phyloP scores from a whole-genome alignment of 148 eudicot genomes.

The Dysphania ambrosioides region DNA sequence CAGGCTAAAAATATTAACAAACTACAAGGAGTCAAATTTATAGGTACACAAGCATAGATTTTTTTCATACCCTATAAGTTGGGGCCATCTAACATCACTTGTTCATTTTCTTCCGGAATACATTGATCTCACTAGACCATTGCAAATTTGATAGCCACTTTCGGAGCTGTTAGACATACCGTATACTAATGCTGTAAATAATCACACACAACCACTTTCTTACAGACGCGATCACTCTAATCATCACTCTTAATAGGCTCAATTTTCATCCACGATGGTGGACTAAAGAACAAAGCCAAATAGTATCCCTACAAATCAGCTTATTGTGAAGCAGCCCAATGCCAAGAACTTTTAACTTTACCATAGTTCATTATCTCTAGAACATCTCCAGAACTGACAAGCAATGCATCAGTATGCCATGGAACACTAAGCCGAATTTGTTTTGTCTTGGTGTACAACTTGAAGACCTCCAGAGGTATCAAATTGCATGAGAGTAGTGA shows the following conservation, averaged over 20 bases:
- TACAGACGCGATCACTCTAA: conserved; percentile 6
- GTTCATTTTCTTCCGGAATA: not conserved
- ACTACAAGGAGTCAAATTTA: no score
- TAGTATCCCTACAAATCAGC: conserved; percentile 25
- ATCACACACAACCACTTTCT: conserved; percentile 27
- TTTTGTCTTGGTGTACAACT: conserved; percentile 20
- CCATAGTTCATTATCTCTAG: conserved; percentile 34
- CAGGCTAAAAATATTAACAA: no score
- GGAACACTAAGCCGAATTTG: conserved; percentile 22
- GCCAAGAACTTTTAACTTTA: conserved; percentile 19
- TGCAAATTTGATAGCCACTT: conserved; percentile 22
- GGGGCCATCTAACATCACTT: no score
- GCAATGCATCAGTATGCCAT: conserved; percentile 24
- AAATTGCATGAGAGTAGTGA: conserved; percentile 25
- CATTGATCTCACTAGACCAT: not conserved
- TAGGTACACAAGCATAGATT: no score
- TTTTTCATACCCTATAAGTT: no score
- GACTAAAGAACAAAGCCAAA: conserved; percentile 27
- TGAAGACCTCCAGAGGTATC: conserved; percentile 24
- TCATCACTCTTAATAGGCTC: conserved; percentile 16
- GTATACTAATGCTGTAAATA: conserved; percentile 25
- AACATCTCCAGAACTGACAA: conserved; percentile 24
- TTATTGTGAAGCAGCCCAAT: conserved; percentile 27
- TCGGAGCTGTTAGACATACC: conserved; percentile 15
- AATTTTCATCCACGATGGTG: conserved; percentile 18